Base-by-base conservation (phyloP, 2,329 filamentous ascomycete species). In the Arthrinium puccinioides region DNA sequence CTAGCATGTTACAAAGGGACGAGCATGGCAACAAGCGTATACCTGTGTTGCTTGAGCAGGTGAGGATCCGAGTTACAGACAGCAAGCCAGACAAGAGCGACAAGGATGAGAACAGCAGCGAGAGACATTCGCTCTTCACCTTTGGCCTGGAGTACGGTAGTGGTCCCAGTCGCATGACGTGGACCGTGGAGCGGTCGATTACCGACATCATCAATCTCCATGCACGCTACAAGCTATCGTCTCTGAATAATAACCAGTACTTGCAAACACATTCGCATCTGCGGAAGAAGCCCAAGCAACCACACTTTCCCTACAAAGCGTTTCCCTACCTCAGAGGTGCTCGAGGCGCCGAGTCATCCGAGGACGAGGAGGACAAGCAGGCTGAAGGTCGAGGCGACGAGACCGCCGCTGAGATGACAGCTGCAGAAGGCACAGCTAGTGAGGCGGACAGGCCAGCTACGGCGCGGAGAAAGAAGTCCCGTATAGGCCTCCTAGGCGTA, bases 131-230 rank as follows among this genome's bases (percentile, higher is more conserved):
- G 53, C 74, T 92, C 8, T 95, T 97, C 59, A 83, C 82, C 30
- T 89, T 98, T 39, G 87, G 95, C 50, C 70, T 98, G 13, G 92
- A 98, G 57, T 98, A 98, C 57, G 92, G 92, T 11, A 97, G 86
- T 55, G 94, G 92, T 1, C 78, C 92, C 39, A 96, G 90, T 38
- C 77, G 92, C 40, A 97, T 98, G 94, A 87, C 86, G 55, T 98
- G 92, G 92, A 82, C 86, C 14, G 86, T 98, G 41, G 81, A 87
- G 51, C 77, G 92, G 37, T 89, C 87, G 9, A 75, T 97, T 26
- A 74, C 79, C 49, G 92, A 98, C 56, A 95, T 98, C 50, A 79
- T 87, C 49, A 94, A 96, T 51, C 69, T 98, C 24, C 92, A 98
- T 61, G 70, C 88, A 53, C 89, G 94, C 50, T 98, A 97, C 72